Base-by-base conservation (phyloP, 2,329 filamentous ascomycete species). In the Zymoseptoria brevis region DNA sequence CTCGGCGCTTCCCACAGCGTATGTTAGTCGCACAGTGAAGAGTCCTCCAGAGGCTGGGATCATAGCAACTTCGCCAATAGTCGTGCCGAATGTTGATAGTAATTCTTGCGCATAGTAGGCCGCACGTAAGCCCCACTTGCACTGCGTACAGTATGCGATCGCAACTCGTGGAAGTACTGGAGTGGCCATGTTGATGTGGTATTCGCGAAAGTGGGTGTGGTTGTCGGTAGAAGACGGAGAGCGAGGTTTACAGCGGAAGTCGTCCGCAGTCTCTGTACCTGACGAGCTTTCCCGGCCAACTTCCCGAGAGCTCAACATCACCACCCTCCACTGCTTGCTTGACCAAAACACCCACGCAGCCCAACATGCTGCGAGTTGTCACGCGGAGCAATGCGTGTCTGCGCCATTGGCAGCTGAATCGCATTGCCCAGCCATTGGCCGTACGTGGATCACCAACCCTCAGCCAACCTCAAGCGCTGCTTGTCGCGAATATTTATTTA, bases 111-210 rank as follows among this genome's bases (percentile, higher is more conserved):
- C 93, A 74, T 88, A 96, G 89, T 96, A 73, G 16, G 67, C 70
- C 22, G 51, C 71, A 49, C 72, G 59, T 7, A 69, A 63, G 63
- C 70, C 68, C 69, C 70, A 73, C 55, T 63, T 64, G 62, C 64
- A 96, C 76, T 96, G 90, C 0, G 90, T 96, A 77, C 92, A 96
- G 77, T 89, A 96, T 66, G 87, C 84, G 69, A 96, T 96, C n/a
- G 87, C 86, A 56, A 96, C 81, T 52, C 90, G 84, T 3, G 91
- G 91, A 9, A 89, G 77, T 24, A 53, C 51, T 26, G 51, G 51
- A 53, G 19, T 53, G 22, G 51, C 51, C 51, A 53, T 53, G 22
- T 53, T 53, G 51, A 26, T 53, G 19, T 45, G 35, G 35, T 45
- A 11, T 11, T 45, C 13, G 13, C 16, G 13, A 45, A 45, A 45